Base-by-base conservation (phyloP, 345 rosid species). In the Isatis tinctoria region DNA sequence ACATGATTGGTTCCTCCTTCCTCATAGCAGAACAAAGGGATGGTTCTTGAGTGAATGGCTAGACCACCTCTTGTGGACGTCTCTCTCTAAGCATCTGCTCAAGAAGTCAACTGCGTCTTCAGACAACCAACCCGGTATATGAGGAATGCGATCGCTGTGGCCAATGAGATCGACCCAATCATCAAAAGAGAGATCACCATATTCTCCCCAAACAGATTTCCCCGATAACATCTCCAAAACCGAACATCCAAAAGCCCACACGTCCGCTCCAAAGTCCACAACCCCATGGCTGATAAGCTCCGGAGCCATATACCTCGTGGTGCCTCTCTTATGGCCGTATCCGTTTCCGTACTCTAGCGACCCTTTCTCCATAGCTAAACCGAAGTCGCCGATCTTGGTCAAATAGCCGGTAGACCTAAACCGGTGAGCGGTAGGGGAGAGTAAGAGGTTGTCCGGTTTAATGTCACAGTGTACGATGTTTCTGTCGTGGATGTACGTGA, bases 401-500 rank as follows among this genome's bases (percentile, higher is more conserved):
- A 8, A 0, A 49, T 16, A 62, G 6, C 76, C 22, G 5, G 18
- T 40, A 26, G 14, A 3, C 12, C 70, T 52, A 0, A 9, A 0
- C 53, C 0, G 8, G 5, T 8, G 2, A 20, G 4, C n/a, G 7
- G 13, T 10, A 35, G 61, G 69, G 6, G 1, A 10, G 9, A 72
- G 69, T 2, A 72, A 62, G 33, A 72, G 17, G 28, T 72, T 72
- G 8, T 49, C 76, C 0, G 76, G 69, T 62, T 72, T 72, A 1
- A 72, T 72, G 2, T 72, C 76, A 14, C 76, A 62, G 0, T 72
- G 76, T 5, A 72, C 13, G 6, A 62, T 72, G 14, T 40, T 37
- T 1, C 2, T 2, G 3, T 0, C 4, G 7, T 72, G 76, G 0
- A 72, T 41, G 27, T 62, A 22, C 0, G 1, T 8, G 22, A 72